Conservation (phyloP, 805 yeast genomes). For the Suhomyces kilbournensis region DNA sequence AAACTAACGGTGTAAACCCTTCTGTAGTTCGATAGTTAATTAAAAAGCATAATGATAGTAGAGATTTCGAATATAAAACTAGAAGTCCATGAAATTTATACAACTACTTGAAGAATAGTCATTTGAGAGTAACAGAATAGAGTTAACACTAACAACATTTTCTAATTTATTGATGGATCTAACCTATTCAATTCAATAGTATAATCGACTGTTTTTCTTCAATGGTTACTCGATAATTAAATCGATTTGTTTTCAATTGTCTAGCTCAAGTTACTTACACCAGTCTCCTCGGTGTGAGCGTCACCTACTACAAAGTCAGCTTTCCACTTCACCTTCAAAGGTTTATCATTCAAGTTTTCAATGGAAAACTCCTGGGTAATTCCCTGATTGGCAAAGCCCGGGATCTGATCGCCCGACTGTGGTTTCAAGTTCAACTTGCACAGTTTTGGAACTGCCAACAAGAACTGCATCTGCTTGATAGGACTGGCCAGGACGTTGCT, state of each 20-base stretch:
- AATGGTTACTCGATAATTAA: no score
- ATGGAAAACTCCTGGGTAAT: constrained; percentile 50
- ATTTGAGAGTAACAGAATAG: no score
- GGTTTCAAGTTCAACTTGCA: constrained; percentile 58
- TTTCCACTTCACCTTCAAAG: constrained; percentile 74
- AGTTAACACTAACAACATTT: no score
- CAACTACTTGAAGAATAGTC: no score
- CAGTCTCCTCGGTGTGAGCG: constrained; percentile 51
- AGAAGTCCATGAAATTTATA: no score
- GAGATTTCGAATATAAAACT: no score
- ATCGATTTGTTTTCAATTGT: not conserved
- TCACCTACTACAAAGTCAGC: constrained; percentile 52
- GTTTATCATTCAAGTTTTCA: constrained; percentile 33
- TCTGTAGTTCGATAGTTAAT: no score
- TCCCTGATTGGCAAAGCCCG: constrained; percentile 46
- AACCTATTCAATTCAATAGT: no score
- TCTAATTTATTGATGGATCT: no score
- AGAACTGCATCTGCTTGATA: constrained; percentile 52
- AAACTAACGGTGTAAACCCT: no score
- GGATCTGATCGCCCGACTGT: constrained; percentile 55
- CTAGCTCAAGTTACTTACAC: constrained; percentile 38
- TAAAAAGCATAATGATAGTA: no score
- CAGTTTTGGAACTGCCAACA: constrained; percentile 69
- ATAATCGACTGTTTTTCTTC: no score
- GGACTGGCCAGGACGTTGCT: constrained; percentile 48